Evolutionary conservation across 2,329 filamentous ascomycete genomes (phyloP), one percentile per base, ranked within the genome.

Genomic region (Aspergillus sojae): DNA sequence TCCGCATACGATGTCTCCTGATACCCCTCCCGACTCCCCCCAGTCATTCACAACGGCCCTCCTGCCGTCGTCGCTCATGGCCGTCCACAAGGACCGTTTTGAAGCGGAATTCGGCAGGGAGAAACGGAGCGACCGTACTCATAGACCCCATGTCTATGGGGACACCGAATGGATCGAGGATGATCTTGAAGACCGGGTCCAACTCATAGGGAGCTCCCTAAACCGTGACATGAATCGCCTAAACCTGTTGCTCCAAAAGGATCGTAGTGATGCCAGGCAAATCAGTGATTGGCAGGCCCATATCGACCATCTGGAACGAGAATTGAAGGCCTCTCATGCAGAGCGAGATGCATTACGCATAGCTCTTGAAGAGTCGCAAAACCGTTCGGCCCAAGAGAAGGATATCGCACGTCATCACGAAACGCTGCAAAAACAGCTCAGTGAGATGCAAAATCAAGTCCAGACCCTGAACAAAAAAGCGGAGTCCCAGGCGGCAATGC

Each of bases 331-430:
- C 16, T 55, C 52, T 39, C 39, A 39, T 28, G n/a, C 52, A n/a
- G 52, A 55, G 32, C 52, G 32, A 6, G 52, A 55, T 55, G 52
- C 52, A 21, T 55, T 55, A 32, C 52, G 52, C n/a, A 26, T 36
- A 21, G 52, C 52, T 39, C 32, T 55, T 2, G 30, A 55, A 55
- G 52, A 55, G 34, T 55, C n/a, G 12, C 30, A 55, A 21, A 55
- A n/a, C 4, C 52, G 52, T n/a, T 36, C n/a, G n/a, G 21, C 30
- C n/a, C 52, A n/a, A 39, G 34, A 55, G 14, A 26, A 39, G 11
- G 32, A 39, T 26, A 5, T 39, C n/a, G 32, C 52, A 16, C 34
- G 7, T 21, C 32, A 55, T 14, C 19, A n/a, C 11, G 52, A 55
- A 11, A 16, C 32, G 52, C 52, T 55, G 4, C 52, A 55, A 19